phyloP scores from a whole-genome alignment of 2,329 filamentous ascomycete genomes.

The Nemania sp. region DNA sequence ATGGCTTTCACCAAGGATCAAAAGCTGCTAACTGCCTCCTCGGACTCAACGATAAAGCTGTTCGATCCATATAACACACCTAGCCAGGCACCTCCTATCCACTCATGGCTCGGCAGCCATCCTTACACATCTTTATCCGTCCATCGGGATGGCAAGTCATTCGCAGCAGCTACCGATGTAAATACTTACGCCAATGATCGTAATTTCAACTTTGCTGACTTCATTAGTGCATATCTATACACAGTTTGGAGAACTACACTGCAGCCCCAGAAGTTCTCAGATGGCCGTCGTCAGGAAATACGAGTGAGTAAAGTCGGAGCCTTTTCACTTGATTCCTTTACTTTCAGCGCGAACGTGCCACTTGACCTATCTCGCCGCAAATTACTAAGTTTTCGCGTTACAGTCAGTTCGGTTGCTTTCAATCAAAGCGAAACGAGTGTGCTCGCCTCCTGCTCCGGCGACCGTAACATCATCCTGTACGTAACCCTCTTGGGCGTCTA shows the following conservation, averaged over 20 bases:
- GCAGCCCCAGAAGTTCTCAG: constrained; percentile 79
- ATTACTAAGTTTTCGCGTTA: constrained; percentile 7
- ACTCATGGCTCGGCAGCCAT: constrained; percentile 81
- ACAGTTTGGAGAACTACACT: constrained; percentile 81
- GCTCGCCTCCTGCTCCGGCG: constrained; percentile 80
- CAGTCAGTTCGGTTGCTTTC: constrained; percentile 46
- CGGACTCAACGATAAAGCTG: constrained; percentile 84
- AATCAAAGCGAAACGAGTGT: constrained; percentile 95
- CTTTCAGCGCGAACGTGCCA: not conserved
- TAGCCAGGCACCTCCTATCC: constrained; percentile 69
- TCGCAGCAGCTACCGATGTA: constrained; percentile 68
- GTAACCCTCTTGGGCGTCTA: not conserved
- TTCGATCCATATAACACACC: constrained; percentile 84
- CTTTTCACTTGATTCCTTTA: not conserved
- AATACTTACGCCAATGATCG: not conserved
- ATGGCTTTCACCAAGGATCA: constrained; percentile 86
- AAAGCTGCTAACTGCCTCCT: constrained; percentile 83
- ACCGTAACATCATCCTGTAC: constrained; percentile 73
- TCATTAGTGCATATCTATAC: constrained; percentile 74
- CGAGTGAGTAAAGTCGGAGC: constrained; percentile 49
- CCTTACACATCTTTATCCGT: constrained; percentile 85
- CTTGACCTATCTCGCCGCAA: not conserved
- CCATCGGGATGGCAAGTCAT: constrained; percentile 76
- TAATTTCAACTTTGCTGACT: constrained; percentile 2
- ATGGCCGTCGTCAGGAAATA: constrained; percentile 89